Conservation (phyloP, 78 protist genomes). For the Chrysochromulina parva region DNA sequence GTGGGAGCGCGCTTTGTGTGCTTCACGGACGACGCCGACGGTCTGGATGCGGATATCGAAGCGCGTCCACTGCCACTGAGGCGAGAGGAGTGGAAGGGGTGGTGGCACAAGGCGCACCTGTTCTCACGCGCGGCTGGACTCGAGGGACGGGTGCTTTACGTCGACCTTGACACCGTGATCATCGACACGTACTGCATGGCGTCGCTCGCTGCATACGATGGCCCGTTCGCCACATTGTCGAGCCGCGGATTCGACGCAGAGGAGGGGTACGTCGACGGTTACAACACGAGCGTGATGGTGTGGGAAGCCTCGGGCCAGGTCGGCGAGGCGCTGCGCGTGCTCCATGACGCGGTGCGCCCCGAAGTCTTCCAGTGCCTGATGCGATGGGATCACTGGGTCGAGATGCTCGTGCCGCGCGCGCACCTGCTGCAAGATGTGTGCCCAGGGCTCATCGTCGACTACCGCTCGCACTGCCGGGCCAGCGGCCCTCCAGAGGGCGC, state of each 20-base stretch:
- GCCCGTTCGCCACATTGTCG: neutral
- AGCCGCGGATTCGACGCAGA: neutral
- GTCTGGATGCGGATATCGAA: neutral
- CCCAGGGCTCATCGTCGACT: constrained; percentile 11
- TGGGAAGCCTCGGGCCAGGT: neutral
- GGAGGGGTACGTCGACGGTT: neutral
- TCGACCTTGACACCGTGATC: constrained; percentile 15
- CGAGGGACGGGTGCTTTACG: neutral
- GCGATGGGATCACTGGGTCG: constrained; percentile 17
- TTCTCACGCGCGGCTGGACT: neutral
- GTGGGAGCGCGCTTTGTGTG: neutral
- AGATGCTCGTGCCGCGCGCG: neutral
- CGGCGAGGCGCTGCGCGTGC: neutral
- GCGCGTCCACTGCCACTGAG: neutral
- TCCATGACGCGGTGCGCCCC: too few relatives aligned
- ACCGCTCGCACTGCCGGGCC: neutral
- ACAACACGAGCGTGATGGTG: neutral
- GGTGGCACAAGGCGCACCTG: constrained; percentile 1
- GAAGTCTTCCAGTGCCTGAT: neutral
- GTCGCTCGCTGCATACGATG: neutral
- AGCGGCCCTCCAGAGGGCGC: neutral
- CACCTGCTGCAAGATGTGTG: neutral
- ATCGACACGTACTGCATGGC: neutral
- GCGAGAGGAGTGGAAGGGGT: neutral
- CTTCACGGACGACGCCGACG: neutral